Evolutionary conservation across 768 basidiomycete species (phyloP).

Genomic region (Amanita polypyramis): DNA sequence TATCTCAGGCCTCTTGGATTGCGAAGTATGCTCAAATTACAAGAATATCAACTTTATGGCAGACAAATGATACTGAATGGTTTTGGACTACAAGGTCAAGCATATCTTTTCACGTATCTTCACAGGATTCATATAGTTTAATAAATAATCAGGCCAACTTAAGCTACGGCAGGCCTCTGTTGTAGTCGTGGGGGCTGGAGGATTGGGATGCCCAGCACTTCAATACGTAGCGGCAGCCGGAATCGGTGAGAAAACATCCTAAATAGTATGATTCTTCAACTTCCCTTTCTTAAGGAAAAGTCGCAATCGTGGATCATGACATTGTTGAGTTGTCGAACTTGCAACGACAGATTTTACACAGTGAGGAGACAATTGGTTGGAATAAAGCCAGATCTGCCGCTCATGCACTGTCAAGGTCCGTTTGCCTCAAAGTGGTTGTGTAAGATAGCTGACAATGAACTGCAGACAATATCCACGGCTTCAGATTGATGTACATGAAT

Average conservation of each 20-base stretch:
- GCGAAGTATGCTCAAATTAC: conserved; percentile 25
- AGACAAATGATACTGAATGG: conserved; percentile 92
- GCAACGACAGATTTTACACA: conserved; percentile 89
- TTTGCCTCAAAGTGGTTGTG: background rate
- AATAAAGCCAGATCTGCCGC: conserved; percentile 80
- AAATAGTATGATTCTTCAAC: background rate
- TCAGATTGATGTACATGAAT: conserved; percentile 41
- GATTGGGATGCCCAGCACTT: conserved; percentile 90
- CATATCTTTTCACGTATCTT: background rate
- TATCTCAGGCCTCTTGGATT: too few species aligned
- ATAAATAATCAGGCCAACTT: conserved; percentile 55
- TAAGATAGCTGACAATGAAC: background rate
- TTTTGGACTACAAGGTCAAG: conserved; percentile 72
- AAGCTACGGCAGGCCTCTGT: conserved; percentile 69
- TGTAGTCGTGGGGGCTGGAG: conserved; percentile 89
- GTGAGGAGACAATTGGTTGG: conserved; percentile 60
- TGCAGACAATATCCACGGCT: conserved; percentile 67
- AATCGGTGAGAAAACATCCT: conserved; percentile 47
- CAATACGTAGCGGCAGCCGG: conserved; percentile 92
- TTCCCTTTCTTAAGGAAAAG: conserved; percentile 43
- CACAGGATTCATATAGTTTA: conserved; percentile 6
- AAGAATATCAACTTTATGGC: conserved; percentile 87
- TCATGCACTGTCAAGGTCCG: conserved; percentile 52
- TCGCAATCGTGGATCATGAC: conserved; percentile 88
- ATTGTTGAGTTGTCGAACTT: conserved; percentile 82